Evolutionary conservation across 768 basidiomycete genomes (phyloP).

Genomic region (Kwoniella heveanensis): DNA sequence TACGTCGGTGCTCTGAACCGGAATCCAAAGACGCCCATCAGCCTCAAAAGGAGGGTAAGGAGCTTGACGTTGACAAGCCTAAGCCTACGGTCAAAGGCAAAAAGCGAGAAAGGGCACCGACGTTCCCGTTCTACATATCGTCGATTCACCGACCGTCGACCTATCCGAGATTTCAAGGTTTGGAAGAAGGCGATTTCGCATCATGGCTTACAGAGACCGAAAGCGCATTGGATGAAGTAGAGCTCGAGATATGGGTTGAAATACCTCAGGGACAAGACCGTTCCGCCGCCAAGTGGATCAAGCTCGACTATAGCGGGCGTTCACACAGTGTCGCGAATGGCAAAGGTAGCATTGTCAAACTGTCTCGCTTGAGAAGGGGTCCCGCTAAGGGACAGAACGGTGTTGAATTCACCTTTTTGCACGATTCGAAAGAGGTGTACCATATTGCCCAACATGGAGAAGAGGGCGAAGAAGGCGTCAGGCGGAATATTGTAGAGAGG

Average conservation of each 20-base stretch:
- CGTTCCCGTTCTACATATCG: conserved; percentile 72
- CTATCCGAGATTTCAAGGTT: conserved; percentile 72
- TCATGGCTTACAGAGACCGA: conserved; percentile 62
- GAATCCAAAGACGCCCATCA: too few species aligned
- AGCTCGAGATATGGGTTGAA: conserved; percentile 55
- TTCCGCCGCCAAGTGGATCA: background rate
- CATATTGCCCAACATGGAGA: conserved; percentile 22
- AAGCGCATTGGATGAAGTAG: conserved; percentile 63
- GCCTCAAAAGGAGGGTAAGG: too few species aligned
- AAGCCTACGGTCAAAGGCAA: too few species aligned
- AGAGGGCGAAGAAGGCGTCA: conserved; percentile 14
- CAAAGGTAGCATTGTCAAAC: conserved; percentile 26
- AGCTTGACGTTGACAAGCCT: too few species aligned
- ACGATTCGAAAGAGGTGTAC: conserved; percentile 27
- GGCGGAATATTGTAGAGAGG: conserved; percentile 38
- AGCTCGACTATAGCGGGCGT: conserved; percentile 3
- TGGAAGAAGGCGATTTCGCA: conserved; percentile 64
- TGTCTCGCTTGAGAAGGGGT: conserved; percentile 29
- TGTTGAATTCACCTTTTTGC: conserved; percentile 38
- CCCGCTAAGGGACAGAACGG: conserved; percentile 27
- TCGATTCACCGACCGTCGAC: conserved; percentile 78
- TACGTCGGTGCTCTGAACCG: background rate
- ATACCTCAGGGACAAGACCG: background rate
- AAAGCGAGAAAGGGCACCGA: background rate
- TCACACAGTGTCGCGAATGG: too few species aligned